Base-by-base conservation (phyloP, 2,329 filamentous ascomycete genomes). In the Cadophora gregata region DNA sequence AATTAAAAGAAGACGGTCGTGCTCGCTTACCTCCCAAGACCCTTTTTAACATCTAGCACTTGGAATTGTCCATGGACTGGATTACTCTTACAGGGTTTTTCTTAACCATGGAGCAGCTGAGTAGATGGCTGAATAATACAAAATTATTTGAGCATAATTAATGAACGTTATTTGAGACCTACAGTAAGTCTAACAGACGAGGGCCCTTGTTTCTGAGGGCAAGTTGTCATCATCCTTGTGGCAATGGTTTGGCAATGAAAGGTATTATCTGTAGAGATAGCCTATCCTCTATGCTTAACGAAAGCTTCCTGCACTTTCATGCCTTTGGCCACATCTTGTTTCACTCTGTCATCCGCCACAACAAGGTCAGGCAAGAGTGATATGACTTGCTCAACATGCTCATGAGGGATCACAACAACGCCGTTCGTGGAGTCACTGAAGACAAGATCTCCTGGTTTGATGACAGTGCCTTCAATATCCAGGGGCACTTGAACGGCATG, bases 371-470 rank as follows among this genome's bases (percentile, higher is more conserved):
- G 75, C 19, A 76, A 80, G 70, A 92, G 74, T 59, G 85, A 84
- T 14, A 92, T 74, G 24, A 92, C 85, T 58, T 85, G 82, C 12
- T 83, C 81, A 10, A 93, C 76, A 72, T 87, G 85, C 38, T 82
- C 83, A 58, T 80, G 79, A 0, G 91, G 91, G 65, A 93, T 90
- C 31, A 86, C 83, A 14, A 92, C 90, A 1, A 90, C 85, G 0
- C 89, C 91, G 70, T 92, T 90, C n/a, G 81, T 79, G 4, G 87
- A 84, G 75, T 93, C 91, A 64, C 87, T 85, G 77, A 92, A 88
- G 55, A 92, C 82, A 45, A 93, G 82, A 77, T 93, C 91, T 8
- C 90, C 89, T 76, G 79, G 82, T 21, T 71, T 75, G 59, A 84
- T 76, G 42, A 77, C 67, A 50, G 80, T 79, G 48, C 81, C 82